A percentile compares a stretch with the other conserved stretches of the same genome.
Conservation (phyloP, 192 early-diverging fungal genomes). For the Coemansia sp. region DNA sequence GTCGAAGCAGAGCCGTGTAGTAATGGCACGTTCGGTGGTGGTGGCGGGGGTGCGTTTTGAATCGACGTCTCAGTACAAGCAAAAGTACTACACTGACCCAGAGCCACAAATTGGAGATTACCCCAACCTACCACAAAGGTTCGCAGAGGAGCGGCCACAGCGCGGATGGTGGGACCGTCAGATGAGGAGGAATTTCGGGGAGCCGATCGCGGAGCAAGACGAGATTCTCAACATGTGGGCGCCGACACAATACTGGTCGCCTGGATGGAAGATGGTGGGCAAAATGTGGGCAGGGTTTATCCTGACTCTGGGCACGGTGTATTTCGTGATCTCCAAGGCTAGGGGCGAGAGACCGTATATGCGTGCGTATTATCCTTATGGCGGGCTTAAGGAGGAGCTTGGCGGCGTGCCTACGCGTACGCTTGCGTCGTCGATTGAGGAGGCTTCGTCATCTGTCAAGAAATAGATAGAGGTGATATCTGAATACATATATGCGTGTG, state of each 20-base stretch:
- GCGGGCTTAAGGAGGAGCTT: conserved; percentile 62
- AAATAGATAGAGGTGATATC: background rate
- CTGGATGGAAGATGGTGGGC: conserved; percentile 57
- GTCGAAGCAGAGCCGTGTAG: background rate
- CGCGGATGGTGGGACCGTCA: conserved; percentile 72
- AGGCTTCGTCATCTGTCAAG: conserved; percentile 17
- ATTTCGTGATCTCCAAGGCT: conserved; percentile 55
- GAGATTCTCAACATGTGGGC: conserved; percentile 70
- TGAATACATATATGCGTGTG: background rate
- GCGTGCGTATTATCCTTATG: conserved; percentile 66
- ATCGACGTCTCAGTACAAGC: conserved; percentile 31
- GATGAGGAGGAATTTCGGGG: conserved; percentile 76
- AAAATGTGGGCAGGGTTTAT: conserved; percentile 58
- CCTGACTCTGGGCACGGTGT: conserved; percentile 57
- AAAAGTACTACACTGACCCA: conserved; percentile 44
- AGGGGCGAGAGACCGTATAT: conserved; percentile 59
- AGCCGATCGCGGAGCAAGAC: conserved; percentile 69
- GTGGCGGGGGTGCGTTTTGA: conserved; percentile 6
- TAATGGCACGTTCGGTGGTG: background rate
- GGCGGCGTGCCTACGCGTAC: conserved; percentile 52
- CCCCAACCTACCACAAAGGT: conserved; percentile 68
- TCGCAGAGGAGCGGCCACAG: conserved; percentile 61
- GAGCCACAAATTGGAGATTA: conserved; percentile 78
- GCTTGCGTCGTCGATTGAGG: conserved; percentile 27
- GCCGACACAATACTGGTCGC: conserved; percentile 61